Conservation (phyloP, 345 rosid genomes). For the Eucalyptus rudis region DNA sequence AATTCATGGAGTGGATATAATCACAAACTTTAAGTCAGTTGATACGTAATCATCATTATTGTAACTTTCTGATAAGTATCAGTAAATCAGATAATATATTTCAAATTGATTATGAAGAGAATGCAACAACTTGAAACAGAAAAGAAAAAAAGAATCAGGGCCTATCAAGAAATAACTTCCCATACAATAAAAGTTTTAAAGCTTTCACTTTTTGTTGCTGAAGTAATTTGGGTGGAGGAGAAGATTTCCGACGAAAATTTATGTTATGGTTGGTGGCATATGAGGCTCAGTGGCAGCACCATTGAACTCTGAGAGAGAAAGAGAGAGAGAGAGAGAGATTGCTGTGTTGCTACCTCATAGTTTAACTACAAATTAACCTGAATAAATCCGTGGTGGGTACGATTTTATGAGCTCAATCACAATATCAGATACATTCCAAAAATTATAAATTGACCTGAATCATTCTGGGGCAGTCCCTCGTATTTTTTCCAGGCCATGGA, state of each 20-base stretch:
- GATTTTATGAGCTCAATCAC: neutral
- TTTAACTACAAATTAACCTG: neutral
- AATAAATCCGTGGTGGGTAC: neutral
- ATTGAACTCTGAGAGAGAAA: too few species aligned
- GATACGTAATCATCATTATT: neutral
- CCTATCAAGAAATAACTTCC: neutral
- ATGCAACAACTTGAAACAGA: neutral
- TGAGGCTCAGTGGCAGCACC: too few species aligned
- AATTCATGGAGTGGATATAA: neutral
- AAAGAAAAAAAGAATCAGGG: neutral
- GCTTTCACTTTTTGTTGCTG: neutral
- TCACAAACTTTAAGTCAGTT: neutral
- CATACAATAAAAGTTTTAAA: neutral
- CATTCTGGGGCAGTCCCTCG: constrained; percentile 27
- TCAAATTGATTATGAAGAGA: neutral
- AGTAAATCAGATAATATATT: neutral
- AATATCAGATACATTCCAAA: too few species aligned
- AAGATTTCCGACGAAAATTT: too few species aligned
- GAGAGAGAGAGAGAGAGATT: too few species aligned
- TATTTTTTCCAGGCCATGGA: constrained; percentile 98
- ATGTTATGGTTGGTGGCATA: too few species aligned
- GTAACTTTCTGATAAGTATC: neutral
- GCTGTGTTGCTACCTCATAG: neutral
- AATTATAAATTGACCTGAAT: neutral
- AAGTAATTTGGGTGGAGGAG: neutral